Evolutionary conservation across 345 rosid species (phyloP).

Genomic region (Jatropha curcas): DNA sequence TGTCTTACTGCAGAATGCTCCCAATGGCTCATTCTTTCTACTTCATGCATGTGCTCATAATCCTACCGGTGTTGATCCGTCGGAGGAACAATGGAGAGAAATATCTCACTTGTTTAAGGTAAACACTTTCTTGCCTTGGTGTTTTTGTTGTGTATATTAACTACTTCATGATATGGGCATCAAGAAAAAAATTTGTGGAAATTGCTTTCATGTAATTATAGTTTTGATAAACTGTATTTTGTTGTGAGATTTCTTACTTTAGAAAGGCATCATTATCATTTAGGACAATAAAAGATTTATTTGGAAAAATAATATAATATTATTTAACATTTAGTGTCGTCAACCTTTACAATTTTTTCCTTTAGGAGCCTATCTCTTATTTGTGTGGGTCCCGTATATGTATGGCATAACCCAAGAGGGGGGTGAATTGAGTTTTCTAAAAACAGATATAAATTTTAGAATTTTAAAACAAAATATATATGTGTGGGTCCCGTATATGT

Average conservation of each 20-base stretch:
- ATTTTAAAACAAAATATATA: too few species aligned
- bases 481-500: too few species aligned
- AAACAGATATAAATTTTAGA: too few species aligned
- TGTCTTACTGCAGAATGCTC: constrained; percentile 63
- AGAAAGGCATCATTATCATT: background rate
- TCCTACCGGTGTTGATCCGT: constrained; percentile 96
- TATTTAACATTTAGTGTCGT: background rate
- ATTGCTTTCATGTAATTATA: background rate
- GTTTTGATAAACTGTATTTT: background rate
- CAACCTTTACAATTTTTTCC: background rate
- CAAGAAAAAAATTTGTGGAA: background rate
- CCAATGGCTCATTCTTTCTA: constrained; percentile 85
- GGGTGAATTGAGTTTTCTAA: too few species aligned
- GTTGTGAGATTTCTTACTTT: background rate
- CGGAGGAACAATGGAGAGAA: constrained; percentile 94
- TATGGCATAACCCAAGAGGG: too few species aligned
- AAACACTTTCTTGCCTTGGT: background rate
- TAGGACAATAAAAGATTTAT: background rate
- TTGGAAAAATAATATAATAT: background rate
- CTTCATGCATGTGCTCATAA: constrained; percentile 94
- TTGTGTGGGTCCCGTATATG: too few species aligned
- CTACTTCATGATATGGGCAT: background rate
- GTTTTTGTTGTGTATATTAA: background rate
- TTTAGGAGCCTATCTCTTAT: background rate
- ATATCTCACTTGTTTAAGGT: constrained; percentile 88